Conservation (phyloP, 2,329 filamentous ascomycete genomes). For the Xylariales sp. region DNA sequence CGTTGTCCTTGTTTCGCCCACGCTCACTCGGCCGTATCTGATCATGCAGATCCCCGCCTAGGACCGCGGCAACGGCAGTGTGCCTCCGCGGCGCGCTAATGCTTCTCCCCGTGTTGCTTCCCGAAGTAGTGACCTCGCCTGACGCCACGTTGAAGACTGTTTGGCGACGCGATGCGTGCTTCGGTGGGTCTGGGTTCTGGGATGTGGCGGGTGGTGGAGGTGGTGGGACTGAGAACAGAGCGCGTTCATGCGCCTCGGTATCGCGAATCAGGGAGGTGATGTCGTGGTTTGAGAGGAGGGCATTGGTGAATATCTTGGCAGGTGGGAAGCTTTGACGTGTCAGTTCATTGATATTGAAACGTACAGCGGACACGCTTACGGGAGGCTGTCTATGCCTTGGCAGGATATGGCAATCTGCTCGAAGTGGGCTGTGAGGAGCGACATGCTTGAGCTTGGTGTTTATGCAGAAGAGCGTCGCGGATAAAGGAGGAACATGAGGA, state of each 20-base stretch:
- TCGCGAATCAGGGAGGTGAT: conserved; percentile 94
- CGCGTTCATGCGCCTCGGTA: conserved; percentile 89
- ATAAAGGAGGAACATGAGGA: no score
- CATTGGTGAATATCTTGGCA: conserved; percentile 94
- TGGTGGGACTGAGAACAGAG: conserved; percentile 86
- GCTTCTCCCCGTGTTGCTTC: conserved; percentile 38
- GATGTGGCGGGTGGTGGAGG: conserved; percentile 47
- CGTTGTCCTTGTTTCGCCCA: conserved; percentile 57
- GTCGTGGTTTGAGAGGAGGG: conserved; percentile 80
- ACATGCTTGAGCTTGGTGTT: no score
- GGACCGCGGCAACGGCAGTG: conserved; percentile 83
- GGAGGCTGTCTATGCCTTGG: conserved; percentile 68
- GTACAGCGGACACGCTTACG: conserved; percentile 47
- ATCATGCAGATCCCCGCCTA: conserved; percentile 82
- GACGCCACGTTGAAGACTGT: conserved; percentile 63
- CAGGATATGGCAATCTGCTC: conserved; percentile 76
- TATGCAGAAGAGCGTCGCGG: no score
- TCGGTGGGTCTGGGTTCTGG: conserved; percentile 42
- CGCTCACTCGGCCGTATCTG: conserved; percentile 60
- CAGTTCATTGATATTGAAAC: no score
- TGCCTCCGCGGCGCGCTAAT: conserved; percentile 57
- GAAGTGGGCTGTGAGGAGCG: conserved; percentile 64
- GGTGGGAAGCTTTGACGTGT: conserved; percentile 64
- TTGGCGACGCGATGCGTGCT: conserved; percentile 44
- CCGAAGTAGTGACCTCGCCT: conserved; percentile 55